Percentiles rank a stretch among this genome's conserved stretches.
Conservation (phyloP, 2,329 filamentous ascomycete genomes). For the Grosmannia serpens region DNA sequence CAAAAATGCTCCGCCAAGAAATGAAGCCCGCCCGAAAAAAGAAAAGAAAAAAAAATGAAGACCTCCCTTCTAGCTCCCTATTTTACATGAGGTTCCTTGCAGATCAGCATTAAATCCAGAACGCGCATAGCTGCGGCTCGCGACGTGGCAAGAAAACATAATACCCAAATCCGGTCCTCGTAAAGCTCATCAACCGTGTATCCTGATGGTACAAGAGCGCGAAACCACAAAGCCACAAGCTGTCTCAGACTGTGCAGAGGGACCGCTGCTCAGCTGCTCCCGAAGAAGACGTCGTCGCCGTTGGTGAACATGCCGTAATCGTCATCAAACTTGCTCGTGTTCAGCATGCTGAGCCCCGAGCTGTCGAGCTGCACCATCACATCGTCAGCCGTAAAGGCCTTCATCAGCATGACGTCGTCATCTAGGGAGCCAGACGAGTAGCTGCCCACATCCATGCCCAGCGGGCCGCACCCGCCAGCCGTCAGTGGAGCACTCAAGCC, state of each 20-base stretch:
- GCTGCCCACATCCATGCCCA: constrained; percentile 23
- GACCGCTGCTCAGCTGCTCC: constrained; percentile 14
- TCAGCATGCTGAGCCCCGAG: constrained; percentile 33
- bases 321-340: constrained; percentile 43
- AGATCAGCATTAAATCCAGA: not conserved
- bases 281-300: constrained; percentile 42
- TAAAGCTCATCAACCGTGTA: constrained; percentile 7
- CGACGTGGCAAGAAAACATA: not conserved
- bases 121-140: not conserved
- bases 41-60: not conserved
- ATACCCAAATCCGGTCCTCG: constrained; percentile 1
- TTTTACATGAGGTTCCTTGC: not conserved
- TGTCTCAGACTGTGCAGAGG: no score
- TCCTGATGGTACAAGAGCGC: constrained; percentile 5
- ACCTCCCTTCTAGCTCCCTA: not conserved
- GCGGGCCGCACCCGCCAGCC: constrained; percentile 11
- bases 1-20: not conserved
- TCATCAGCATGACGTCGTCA: constrained; percentile 33
- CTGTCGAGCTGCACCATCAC: constrained; percentile 31
- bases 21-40: not conserved
- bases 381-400: constrained; percentile 31
- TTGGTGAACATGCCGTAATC: constrained; percentile 42
- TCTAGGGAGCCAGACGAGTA: constrained; percentile 19
- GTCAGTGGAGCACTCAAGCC: constrained; percentile 21
- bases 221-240: not conserved